Base-by-base conservation (phyloP, 2,329 filamentous ascomycete genomes). In the Coniella lustricola region DNA sequence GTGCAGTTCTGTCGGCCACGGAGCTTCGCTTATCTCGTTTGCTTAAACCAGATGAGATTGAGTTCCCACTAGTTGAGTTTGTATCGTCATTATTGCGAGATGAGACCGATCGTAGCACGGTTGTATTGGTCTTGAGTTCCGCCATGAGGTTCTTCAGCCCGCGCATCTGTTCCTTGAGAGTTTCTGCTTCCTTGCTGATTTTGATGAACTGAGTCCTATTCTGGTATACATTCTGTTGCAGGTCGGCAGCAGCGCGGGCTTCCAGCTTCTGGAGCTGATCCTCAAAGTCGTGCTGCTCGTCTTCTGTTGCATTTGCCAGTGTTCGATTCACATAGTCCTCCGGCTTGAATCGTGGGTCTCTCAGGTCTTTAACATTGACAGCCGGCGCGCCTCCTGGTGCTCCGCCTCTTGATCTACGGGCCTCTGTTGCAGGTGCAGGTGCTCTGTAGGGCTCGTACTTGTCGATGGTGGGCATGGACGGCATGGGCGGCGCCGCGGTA, bases 181-280 rank as follows among this genome's bases (percentile, higher is more conserved):
- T 96, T 68, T 98, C 93, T 2, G 94, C 93, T 70, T 98, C 93
- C 68, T 97, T 96, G 64, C 90, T 96, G 66, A 98, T 97, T 67
- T 95, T 95, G 74, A 98, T 97, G 63, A 98, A 98, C 61, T 97
- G 93, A 0, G 89, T 95, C 42, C 93, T 83, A 67, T 98, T 98
- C 66, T 96, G 90, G 67, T 95, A 91, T 44, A 98, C 86, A 67
- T 90, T 97, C 62, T 94, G 88, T 66, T 97, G 91, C 18, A 98
- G 74, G 58, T 97, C 90, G 42, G 82, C 77, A 4, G 85, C 84
- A 8, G 89, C 90, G 48, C 87, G 81, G 56, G 78, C 77, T 66
- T 91, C 91, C 49, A 93, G 74, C 58, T 84, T 85, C 55, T 82
- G 82, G 37, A 96, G 72, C 18, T 82, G 82, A 43, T 79, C 74